These are phyloP conservation scores for Crithidia acanthocephali DNA, from an alignment of 208 protist genomes.

Conservation along the genomic window DNA sequence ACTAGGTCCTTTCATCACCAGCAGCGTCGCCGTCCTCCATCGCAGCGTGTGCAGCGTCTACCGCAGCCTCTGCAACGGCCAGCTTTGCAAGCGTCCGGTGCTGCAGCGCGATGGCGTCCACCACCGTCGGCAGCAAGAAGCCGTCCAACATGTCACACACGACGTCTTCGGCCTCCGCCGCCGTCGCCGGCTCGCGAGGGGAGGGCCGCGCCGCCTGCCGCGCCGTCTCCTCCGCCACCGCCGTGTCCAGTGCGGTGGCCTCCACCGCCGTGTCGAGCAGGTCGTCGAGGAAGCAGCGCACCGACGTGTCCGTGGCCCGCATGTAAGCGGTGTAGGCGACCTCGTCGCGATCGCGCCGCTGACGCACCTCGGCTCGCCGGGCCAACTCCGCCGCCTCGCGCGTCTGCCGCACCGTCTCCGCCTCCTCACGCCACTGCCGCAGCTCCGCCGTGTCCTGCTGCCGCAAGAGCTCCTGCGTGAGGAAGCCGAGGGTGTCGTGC, in stretches of 20 bases:
- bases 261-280: constrained; percentile 43
- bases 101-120: constrained; percentile 55
- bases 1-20: too few species aligned
- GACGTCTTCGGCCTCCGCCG: constrained; percentile 27
- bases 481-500: constrained; percentile 83
- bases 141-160: constrained; percentile 86
- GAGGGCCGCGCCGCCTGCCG: constrained; percentile 50
- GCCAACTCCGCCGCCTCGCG: constrained; percentile 84
- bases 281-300: constrained; percentile 74
- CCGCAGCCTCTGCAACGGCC: constrained; percentile 51
- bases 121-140: constrained; percentile 74
- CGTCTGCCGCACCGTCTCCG: constrained; percentile 66
- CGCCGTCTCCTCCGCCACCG: constrained; percentile 51
- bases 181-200: constrained; percentile 22
- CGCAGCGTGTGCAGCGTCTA: constrained; percentile 34
- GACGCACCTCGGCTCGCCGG: constrained; percentile 66
- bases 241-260: constrained; percentile 71
- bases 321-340: constrained; percentile 71
- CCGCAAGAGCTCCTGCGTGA: constrained; percentile 83
- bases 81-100: constrained; percentile 48
- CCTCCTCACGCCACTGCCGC: constrained; percentile 55
- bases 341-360: constrained; percentile 74
- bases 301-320: constrained; percentile 61
- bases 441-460: constrained; percentile 75
- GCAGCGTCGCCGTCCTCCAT: not conserved